Base-by-base conservation (phyloP, 139 green algal genomes). In the Chlorella sorokiniana region DNA sequence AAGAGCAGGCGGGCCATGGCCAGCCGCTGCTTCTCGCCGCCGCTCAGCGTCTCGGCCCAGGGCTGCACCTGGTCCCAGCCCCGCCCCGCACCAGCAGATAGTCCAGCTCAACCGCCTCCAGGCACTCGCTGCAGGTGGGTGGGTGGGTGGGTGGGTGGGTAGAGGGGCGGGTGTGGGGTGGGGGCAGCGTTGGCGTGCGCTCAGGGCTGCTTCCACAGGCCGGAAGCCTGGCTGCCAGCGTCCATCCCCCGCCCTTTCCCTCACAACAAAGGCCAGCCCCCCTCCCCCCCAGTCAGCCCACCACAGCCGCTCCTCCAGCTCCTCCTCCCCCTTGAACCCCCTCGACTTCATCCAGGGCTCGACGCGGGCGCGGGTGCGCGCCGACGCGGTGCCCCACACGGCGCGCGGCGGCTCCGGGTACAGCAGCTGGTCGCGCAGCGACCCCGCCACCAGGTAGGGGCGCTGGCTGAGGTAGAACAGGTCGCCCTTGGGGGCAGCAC, bases 1-100 rank as follows among this genome's bases (percentile, higher is more conserved):
- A 94, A 98, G 37, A 98, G 92, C 76, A 97, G 88, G 33, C 8
- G 87, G 8, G 95, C 95, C 93, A 97, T 96, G 27, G 93, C 95
- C 56, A 98, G 87, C 29, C 95, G 89, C 89, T 98, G 95, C 89
- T 97, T 96, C 89, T 98, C 95, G 10, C 95, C 95, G 25, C 94
- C 93, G 22, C 79, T 91, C 64, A 98, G 90, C 9, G 91, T 94
- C 83, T 98, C 93, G 42, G 85, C 78, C 93, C 93, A 96, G 63
- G 87, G 83, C 81, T 96, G 92, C 73, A 93, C 54, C 71, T 83
- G 63, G 61, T 88, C 63, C 59, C 82, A 89, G 9, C 92, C 90
- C 54, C 87, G 61, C 18, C 90, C 41, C 94, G 76, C 11, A 18
- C 80, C 8, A 97, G 81, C 51, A 98, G 90, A 85, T 98, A 96